Conservation (phyloP, 1,284 basidiomycete species). For the Clitocybe nebularis region DNA sequence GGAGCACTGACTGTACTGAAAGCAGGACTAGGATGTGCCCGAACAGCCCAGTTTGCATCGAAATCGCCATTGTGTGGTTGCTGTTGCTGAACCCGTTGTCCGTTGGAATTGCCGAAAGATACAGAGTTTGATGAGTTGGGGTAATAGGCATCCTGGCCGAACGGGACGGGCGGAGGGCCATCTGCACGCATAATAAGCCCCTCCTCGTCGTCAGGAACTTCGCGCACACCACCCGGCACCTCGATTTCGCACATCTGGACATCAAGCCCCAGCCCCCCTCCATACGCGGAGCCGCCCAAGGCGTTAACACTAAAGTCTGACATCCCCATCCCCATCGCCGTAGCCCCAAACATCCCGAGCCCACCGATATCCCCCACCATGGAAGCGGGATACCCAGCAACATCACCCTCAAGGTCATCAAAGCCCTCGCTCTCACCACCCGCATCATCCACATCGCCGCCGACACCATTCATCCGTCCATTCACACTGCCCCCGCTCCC, state of each 20-base stretch:
- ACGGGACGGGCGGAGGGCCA: conserved; percentile 6
- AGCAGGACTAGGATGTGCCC: conserved; percentile 31
- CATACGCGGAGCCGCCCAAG: conserved; percentile 10
- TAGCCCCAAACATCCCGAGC: conserved; percentile 27
- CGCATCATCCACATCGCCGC: conserved; percentile 18
- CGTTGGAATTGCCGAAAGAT: not conserved
- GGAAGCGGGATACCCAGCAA: conserved; percentile 18
- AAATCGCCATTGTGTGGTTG: conserved; percentile 6
- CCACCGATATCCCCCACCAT: conserved; percentile 20
- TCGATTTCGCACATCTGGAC: conserved; percentile 58
- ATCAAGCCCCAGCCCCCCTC: conserved; percentile 26
- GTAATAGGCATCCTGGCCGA: conserved; percentile 14
- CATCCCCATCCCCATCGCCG: conserved; percentile 28
- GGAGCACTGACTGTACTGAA: conserved; percentile 36
- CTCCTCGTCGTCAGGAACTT: conserved; percentile 59
- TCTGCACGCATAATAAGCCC: conserved; percentile 36
- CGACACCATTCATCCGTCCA: conserved; percentile 17
- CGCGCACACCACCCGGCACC: conserved; percentile 49
- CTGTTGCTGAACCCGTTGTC: conserved; percentile 1
- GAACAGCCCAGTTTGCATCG: conserved; percentile 28
- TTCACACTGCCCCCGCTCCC: conserved; percentile 18
- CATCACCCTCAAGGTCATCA: conserved; percentile 23
- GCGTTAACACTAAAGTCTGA: conserved; percentile 16
- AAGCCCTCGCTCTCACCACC: conserved; percentile 21
- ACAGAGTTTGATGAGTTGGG: conserved; percentile 1